These are phyloP conservation scores for Aquilaria malaccensis DNA, from an alignment of 345 rosid species.

Conservation along the genomic window DNA sequence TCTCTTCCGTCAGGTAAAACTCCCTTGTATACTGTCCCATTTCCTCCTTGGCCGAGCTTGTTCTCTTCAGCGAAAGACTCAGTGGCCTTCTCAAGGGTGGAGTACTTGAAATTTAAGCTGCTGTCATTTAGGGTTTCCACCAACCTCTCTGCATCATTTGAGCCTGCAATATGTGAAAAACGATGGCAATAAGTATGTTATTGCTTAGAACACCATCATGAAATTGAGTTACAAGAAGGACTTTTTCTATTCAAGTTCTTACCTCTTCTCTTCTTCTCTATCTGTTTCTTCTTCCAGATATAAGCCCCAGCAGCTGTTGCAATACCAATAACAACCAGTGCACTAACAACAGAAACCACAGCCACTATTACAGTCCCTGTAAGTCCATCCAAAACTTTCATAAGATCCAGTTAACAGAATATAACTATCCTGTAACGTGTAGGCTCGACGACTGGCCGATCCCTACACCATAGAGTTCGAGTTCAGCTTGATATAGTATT, in stretches of 20 bases:
- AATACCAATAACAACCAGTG: conserved; percentile 51
- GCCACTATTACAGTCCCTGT: conserved; percentile 55
- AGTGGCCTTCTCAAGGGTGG: conserved; percentile 82
- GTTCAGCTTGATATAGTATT: too few species aligned
- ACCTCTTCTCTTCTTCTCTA: conserved; percentile 75
- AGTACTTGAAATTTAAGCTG: conserved; percentile 89
- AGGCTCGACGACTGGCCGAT: too few species aligned
- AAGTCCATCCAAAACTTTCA: conserved; percentile 15
- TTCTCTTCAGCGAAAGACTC: conserved; percentile 55
- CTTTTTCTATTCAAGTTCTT: background rate
- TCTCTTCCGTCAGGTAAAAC: conserved; percentile 82
- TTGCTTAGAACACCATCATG: background rate
- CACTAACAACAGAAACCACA: conserved; percentile 63
- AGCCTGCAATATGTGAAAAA: conserved; percentile 32
- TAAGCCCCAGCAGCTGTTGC: conserved; percentile 46
- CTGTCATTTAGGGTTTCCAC: conserved; percentile 68
- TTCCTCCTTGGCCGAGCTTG: conserved; percentile 97
- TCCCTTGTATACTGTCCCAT: conserved; percentile 96
- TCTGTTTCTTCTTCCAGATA: conserved; percentile 55
- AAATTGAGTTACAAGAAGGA: background rate
- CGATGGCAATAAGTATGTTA: background rate
- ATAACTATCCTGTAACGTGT: too few species aligned
- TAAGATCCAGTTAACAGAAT: background rate
- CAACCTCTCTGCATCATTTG: conserved; percentile 54
- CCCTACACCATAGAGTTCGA: too few species aligned